A percentile compares a stretch with the other conserved stretches of the same genome.
These are phyloP conservation scores for Talaromyces rugulosus DNA, from an alignment of 2,329 filamentous ascomycete genomes.

Conservation along the genomic window DNA sequence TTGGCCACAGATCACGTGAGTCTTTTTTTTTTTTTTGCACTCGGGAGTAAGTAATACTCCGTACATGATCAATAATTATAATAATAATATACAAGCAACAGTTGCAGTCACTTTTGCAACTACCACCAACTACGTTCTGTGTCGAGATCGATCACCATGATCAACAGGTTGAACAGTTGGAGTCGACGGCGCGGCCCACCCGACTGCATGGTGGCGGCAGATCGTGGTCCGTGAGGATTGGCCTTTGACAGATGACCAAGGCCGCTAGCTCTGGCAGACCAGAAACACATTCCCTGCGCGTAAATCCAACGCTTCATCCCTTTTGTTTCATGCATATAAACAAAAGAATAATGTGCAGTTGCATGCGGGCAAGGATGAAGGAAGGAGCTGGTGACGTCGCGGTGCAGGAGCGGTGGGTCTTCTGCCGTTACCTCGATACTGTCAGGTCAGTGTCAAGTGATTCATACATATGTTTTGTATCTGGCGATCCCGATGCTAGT, in stretches of 20 bases:
- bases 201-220: slow-evolving; percentile 13
- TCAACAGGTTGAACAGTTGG: neutral
- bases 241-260: neutral
- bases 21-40: too few species aligned
- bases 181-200: slow-evolving; percentile 5
- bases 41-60: neutral
- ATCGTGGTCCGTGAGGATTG: slow-evolving; percentile 10
- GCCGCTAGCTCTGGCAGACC: neutral
- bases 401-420: neutral
- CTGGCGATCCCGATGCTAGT: neutral
- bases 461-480: too few species aligned
- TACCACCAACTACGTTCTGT: too few species aligned
- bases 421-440: neutral
- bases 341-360: neutral
- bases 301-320: too few species aligned
- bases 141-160: neutral
- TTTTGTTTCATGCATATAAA: too few species aligned
- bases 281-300: too few species aligned
- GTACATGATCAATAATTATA: neutral
- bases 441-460: too few species aligned
- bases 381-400: neutral
- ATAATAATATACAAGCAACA: too few species aligned
- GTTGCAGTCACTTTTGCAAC: neutral
- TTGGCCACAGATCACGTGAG: neutral
- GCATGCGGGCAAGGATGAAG: neutral